Evolutionary conservation across 2,329 filamentous ascomycete species (phyloP).

Genomic region (Fusarium pseudograminearum): DNA sequence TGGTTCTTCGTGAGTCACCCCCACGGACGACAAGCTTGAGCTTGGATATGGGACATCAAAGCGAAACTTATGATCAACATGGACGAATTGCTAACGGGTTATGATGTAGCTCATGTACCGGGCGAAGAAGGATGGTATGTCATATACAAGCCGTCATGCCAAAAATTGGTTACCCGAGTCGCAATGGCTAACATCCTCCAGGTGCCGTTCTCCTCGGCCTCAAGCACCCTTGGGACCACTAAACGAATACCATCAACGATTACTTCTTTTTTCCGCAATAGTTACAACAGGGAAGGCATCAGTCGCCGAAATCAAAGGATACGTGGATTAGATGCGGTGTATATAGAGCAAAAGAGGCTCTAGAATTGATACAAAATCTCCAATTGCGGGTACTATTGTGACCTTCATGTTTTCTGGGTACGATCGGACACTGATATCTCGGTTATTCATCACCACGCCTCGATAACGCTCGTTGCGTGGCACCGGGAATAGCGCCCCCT

Average conservation of each 20-base stretch:
- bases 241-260: slow-evolving; percentile 50
- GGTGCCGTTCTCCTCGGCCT: slow-evolving; percentile 85
- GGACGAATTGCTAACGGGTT: slow-evolving; percentile 24
- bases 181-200: slow-evolving; percentile 48
- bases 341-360: slow-evolving; percentile 41
- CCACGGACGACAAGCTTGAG: not conserved
- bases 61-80: not conserved
- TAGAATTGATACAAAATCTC: slow-evolving; percentile 28
- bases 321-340: slow-evolving; percentile 27
- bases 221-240: slow-evolving; percentile 98
- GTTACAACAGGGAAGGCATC: slow-evolving; percentile 22
- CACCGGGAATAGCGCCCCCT: not conserved
- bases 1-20: slow-evolving; percentile 90
- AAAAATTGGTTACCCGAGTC: not conserved
- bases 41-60: not conserved
- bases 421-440: slow-evolving; percentile 60
- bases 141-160: not conserved
- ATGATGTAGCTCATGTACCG: slow-evolving; percentile 85
- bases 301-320: slow-evolving; percentile 5
- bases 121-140: slow-evolving; percentile 89
- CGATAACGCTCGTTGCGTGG: not conserved
- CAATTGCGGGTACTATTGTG: not conserved
- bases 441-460: slow-evolving; percentile 68
- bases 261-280: slow-evolving; percentile 28
- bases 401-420: not conserved